These are phyloP conservation scores for Spiromastix sp. DNA, from an alignment of 2,329 filamentous ascomycete species.

Conservation along the genomic window DNA sequence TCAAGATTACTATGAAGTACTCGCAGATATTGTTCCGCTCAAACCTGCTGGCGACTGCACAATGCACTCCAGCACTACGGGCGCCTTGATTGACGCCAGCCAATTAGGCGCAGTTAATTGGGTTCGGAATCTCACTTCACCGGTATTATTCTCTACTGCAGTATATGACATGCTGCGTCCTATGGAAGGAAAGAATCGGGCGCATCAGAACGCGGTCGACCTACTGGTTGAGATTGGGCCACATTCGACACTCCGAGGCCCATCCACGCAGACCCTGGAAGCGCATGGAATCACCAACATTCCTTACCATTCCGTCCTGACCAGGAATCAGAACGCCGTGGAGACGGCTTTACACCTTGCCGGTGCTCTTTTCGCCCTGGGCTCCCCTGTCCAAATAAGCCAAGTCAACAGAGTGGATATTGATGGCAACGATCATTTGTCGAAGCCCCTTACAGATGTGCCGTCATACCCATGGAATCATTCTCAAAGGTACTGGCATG, in stretches of 20 bases:
- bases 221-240: slow-evolving; percentile 5
- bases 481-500: slow-evolving; percentile 13
- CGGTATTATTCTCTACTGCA: slow-evolving; percentile 11
- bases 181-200: background rate
- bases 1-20: slow-evolving; percentile 17
- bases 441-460: slow-evolving; percentile 16
- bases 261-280: slow-evolving; percentile 2
- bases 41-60: background rate
- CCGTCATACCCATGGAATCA: slow-evolving; percentile 22
- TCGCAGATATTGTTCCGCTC: slow-evolving; percentile 1
- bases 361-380: slow-evolving; percentile 14
- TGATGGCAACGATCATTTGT: background rate
- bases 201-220: slow-evolving; percentile 6
- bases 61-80: slow-evolving; percentile 12
- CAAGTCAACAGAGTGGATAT: slow-evolving; percentile 6
- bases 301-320: slow-evolving; percentile 17
- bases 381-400: slow-evolving; percentile 4
- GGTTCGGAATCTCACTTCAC: slow-evolving; percentile 12
- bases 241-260: slow-evolving; percentile 4
- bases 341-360: slow-evolving; percentile 13
- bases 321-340: slow-evolving; percentile 14
- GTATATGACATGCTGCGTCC: slow-evolving; percentile 1
- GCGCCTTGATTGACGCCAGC: slow-evolving; percentile 5
- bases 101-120: slow-evolving; percentile 10
- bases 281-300: background rate